A percentile compares a stretch with the other conserved stretches of the same genome.
These are phyloP conservation scores for Lyophyllum semitale DNA, from an alignment of 768 basidiomycete species.

Conservation along the genomic window DNA sequence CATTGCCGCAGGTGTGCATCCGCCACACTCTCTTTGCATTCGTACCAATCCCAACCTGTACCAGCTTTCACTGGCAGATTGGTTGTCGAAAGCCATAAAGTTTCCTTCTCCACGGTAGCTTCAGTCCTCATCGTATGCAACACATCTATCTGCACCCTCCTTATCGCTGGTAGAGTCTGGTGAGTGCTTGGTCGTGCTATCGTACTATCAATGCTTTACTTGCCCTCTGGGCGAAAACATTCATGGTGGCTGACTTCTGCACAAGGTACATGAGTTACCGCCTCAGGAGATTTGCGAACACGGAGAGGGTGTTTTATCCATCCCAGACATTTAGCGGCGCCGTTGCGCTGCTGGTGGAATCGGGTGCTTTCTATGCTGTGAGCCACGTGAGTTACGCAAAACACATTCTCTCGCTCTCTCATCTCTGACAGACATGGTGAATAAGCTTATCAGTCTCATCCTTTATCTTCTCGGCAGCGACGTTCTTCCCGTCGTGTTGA, in stretches of 20 bases:
- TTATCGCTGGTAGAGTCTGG: constrained; percentile 13
- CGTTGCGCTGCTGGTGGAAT: not conserved
- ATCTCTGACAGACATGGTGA: not conserved
- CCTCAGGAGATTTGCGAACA: not conserved
- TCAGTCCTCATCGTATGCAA: constrained; percentile 9
- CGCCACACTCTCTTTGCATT: not conserved
- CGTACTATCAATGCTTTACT: not conserved
- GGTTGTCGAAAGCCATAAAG: not conserved
- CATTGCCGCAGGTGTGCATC: constrained; percentile 2
- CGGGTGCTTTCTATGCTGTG: not conserved
- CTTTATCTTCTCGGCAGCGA: constrained; percentile 1
- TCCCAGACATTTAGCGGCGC: not conserved
- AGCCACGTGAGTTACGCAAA: not conserved
- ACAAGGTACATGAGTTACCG: constrained; percentile 2
- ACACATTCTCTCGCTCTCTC: not conserved
- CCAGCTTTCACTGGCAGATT: constrained; percentile 6
- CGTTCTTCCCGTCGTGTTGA: constrained; percentile 7
- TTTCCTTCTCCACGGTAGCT: constrained; percentile 6
- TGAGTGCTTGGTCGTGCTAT: not conserved
- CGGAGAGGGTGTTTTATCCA: not conserved
- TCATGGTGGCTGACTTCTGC: not conserved
- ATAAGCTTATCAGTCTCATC: constrained; percentile 10
- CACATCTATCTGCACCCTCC: constrained; percentile 7
- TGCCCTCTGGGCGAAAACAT: not conserved
- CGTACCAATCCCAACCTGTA: not conserved